Base-by-base conservation (phyloP, 345 rosid genomes). In the Camelina hispida region DNA sequence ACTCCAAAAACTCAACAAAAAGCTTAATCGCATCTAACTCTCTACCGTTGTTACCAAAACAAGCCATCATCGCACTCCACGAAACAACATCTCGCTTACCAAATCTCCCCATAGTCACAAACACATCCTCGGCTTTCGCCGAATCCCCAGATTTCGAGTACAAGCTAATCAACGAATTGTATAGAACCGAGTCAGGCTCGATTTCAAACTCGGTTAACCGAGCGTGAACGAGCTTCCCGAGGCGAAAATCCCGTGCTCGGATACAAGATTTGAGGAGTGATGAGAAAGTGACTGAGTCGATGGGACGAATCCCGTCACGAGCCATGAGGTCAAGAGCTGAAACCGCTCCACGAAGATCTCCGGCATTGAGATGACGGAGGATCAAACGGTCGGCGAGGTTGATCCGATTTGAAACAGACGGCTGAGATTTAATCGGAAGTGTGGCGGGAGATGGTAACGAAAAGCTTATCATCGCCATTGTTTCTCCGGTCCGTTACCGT, bases 181-280 rank as follows among this genome's bases (percentile, higher is more conserved):
- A 81, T 14, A 84, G 23, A 63, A 91, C 74, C n/a, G 89, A 84
- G 78, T 88, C 86, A 7, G 75, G 84, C 68, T 87, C 84, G 46
- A 89, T 71, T 1, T 59, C 47, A 6, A 85, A 85, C 60, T 63
- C 87, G 13, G 40, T 17, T 53, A 91, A 61, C 55, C 80, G 76
- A 32, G 64, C 23, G 74, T 87, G 97, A 6, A 89, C 82, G 73
- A 82, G 81, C 50, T 74, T 84, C 11, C 97, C 92, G 58, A 83
- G 84, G 2, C 73, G 81, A 75, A 87, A 87, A 28, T 84, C 78
- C 16, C 83, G 86, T 12, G 88, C 75, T 56, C 95, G 78, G 78
- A 89, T 87, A 80, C 97, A 87, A 42, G 88, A 79, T 46, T 89
- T 91, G 82, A 91, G 97, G 78, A 91, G 91, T 5, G 81, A 75